These are phyloP conservation scores for Aspergillus novoparasiticus DNA, from an alignment of 2,329 filamentous ascomycete genomes.

Conservation along the genomic window DNA sequence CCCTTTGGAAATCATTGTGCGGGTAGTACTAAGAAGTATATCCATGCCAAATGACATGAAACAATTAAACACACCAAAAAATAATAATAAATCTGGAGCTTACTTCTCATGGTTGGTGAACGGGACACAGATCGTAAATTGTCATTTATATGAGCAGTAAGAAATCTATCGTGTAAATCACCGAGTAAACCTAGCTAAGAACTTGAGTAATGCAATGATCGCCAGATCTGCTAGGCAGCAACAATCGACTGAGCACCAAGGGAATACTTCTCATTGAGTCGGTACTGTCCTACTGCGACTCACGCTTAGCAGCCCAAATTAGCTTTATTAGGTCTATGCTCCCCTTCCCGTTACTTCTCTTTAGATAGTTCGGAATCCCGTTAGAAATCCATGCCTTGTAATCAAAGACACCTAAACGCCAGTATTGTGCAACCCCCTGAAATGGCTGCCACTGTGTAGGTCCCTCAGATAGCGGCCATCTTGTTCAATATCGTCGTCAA, in stretches of 20 bases:
- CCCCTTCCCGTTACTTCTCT: background rate
- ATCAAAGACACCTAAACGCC: background rate
- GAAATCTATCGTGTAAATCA: background rate
- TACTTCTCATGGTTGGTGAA: no score
- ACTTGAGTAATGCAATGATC: background rate
- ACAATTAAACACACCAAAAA: no score
- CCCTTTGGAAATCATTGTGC: background rate
- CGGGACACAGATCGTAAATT: no score
- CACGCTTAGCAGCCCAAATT: background rate
- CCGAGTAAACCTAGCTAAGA: background rate
- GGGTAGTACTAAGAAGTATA: no score
- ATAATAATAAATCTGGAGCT: no score
- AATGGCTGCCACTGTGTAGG: background rate
- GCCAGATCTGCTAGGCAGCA: slow-evolving; percentile 15
- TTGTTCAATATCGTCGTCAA: slow-evolving; percentile 35
- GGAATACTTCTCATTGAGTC: background rate
- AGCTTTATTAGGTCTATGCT: background rate
- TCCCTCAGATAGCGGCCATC: slow-evolving; percentile 26
- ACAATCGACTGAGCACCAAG: background rate
- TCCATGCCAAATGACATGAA: no score
- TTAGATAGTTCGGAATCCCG: background rate
- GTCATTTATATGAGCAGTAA: no score
- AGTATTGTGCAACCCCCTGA: background rate
- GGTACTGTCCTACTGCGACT: background rate
- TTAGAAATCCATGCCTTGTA: background rate